phyloP scores from a whole-genome alignment of 2,329 filamentous ascomycete genomes.

The Balansia obtecta region DNA sequence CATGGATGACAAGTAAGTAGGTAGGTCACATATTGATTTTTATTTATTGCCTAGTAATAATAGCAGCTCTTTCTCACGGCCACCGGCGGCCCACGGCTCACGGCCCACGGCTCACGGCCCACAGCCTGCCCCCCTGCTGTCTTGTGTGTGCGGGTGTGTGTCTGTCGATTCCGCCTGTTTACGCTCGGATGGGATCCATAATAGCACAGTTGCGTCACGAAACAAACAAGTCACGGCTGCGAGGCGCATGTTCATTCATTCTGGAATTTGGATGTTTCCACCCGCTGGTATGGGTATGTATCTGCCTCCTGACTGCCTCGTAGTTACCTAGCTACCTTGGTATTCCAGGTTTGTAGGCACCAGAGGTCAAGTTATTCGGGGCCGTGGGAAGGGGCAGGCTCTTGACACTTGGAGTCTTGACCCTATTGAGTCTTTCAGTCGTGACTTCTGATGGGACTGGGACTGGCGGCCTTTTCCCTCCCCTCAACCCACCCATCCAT shows the following conservation, averaged over 20 bases:
- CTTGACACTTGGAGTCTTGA: too few species aligned
- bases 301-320: too few species aligned
- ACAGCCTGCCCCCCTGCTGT: constrained; percentile 1
- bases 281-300: background rate
- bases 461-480: background rate
- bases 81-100: background rate
- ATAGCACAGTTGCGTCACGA: background rate
- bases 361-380: background rate
- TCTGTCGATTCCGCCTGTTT: constrained; percentile 3
- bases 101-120: background rate
- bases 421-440: too few species aligned
- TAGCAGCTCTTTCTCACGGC: background rate
- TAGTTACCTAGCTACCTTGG: constrained; percentile 2
- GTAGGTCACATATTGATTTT: background rate
- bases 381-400: too few species aligned
- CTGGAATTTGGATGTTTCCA: constrained; percentile 1
- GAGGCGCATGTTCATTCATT: constrained; percentile 3
- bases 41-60: background rate
- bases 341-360: constrained; percentile 5
- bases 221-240: constrained; percentile 7
- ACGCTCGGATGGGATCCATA: background rate
- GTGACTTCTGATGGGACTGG: too few species aligned
- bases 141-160: constrained; percentile 4
- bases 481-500: background rate
- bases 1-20: background rate